Evolutionary conservation across 805 yeast species (phyloP), one percentile per base, ranked within the genome.

Genomic region (Nakazawaea ernobii): DNA sequence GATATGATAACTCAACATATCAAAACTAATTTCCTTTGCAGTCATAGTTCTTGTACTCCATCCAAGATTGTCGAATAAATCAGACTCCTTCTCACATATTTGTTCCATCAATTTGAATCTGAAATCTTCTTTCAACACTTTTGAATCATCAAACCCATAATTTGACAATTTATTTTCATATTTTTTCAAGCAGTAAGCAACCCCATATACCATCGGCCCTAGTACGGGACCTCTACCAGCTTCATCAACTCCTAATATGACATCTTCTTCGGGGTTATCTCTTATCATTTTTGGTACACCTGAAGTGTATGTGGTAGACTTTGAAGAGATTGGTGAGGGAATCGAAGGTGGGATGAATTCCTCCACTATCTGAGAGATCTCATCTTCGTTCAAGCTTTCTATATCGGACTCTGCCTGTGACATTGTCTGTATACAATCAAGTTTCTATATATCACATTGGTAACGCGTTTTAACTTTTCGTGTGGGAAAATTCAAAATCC

Each of bases 171-270:
- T 60, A 1, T 65, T 59, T 29, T 71, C 74, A 48, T 78, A 86
- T 0, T 68, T 62, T 42, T 74, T 71, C 10, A 82, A 65, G 52
- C 95, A 83, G 60, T 89, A 94, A 3, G 94, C 82, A 6, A 89
- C 71, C 3, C 96, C 96, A 59, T 94, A 94, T 1, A 94, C 99
- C 99, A 94, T 94, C 0, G 98, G 95, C 0, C 99, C 99, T 36
- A 95, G 58, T 0, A 95, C 97, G 0, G 99, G 99, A 0, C 99
- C 99, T 54, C 99, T 74, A 1, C 99, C 99, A 0, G 99, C 99
- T 62, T 94, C 99, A 63, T 94, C 99, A 1, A 94, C 96, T 1
- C 99, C 99, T 9, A 94, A 65, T 8, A 82, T 73, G 1, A 82
- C 74, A 0, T 74, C 69, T 10, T 63, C 68, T 1, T 54, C 49